Conservation (phyloP, 1,139 yeast species). For the Meyerozyma sp. region DNA sequence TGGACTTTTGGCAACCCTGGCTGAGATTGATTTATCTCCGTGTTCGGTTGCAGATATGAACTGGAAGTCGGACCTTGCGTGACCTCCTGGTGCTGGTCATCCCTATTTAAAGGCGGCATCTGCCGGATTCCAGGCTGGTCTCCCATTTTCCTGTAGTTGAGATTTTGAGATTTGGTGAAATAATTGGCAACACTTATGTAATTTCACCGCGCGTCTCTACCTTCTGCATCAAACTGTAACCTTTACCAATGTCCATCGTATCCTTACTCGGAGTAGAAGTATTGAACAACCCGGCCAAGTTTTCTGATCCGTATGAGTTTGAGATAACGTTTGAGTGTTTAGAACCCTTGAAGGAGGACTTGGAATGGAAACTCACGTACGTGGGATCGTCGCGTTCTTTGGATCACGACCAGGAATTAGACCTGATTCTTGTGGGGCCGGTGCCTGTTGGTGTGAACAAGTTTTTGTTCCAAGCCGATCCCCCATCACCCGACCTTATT, state of each 20-base stretch:
- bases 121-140: not conserved
- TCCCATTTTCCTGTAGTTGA: not conserved
- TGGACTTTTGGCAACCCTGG: too few relatives aligned
- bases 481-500: slow-evolving; percentile 91
- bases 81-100: not conserved
- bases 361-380: slow-evolving; percentile 95
- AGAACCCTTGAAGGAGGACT: slow-evolving; percentile 86
- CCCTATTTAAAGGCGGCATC: not conserved
- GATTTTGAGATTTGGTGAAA: not conserved
- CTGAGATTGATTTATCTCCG: not conserved
- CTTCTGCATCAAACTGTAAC: not conserved
- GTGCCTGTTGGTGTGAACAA: slow-evolving; percentile 96
- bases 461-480: slow-evolving; percentile 89
- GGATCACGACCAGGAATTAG: slow-evolving; percentile 95
- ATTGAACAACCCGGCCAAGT: slow-evolving; percentile 90
- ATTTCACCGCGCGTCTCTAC: not conserved
- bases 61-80: not conserved
- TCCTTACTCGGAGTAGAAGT: slow-evolving; percentile 89
- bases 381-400: slow-evolving; percentile 92
- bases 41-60: not conserved
- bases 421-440: slow-evolving; percentile 93
- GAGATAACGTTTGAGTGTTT: slow-evolving; percentile 96
- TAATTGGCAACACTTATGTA: not conserved
- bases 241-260: slow-evolving; percentile 76
- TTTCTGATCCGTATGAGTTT: slow-evolving; percentile 89